Percentiles rank a stretch among this genome's conserved stretches.
phyloP scores from a whole-genome alignment of 2,329 filamentous ascomycete species.

The Penicillium sp. region DNA sequence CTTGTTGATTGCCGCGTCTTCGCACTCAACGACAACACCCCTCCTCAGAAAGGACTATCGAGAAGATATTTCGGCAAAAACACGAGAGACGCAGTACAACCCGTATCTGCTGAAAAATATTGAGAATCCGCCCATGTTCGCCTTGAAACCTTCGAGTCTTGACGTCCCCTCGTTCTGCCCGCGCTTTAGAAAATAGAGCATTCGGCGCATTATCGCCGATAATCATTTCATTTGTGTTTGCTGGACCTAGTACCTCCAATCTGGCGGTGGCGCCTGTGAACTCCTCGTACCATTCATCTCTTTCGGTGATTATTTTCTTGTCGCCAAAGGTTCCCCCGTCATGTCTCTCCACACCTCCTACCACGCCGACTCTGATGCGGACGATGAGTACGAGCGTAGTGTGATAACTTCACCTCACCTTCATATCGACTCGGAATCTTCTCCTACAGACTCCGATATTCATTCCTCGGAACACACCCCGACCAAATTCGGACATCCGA shows the following conservation, averaged over 20 bases:
- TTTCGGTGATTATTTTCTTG: constrained; percentile 3
- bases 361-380: constrained; percentile 63
- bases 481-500: constrained; percentile 56
- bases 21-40: background rate
- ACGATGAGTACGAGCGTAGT: constrained; percentile 64
- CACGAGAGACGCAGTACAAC: background rate
- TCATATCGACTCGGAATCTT: constrained; percentile 56
- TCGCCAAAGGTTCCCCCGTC: constrained; percentile 2
- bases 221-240: constrained; percentile 4
- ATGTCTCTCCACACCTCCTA: constrained; percentile 52
- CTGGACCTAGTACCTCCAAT: background rate
- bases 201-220: constrained; percentile 14
- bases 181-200: constrained; percentile 8
- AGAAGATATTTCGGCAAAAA: background rate
- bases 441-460: constrained; percentile 57
- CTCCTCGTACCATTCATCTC: background rate
- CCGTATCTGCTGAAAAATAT: background rate
- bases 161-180: background rate
- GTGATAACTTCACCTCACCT: constrained; percentile 57
- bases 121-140: constrained; percentile 2
- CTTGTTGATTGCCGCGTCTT: constrained; percentile 9
- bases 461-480: constrained; percentile 62
- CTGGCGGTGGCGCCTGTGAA: constrained; percentile 8
- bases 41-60: constrained; percentile 7
- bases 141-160: background rate